Conservation (phyloP, 768 basidiomycete species). For the Russula dissimulans region DNA sequence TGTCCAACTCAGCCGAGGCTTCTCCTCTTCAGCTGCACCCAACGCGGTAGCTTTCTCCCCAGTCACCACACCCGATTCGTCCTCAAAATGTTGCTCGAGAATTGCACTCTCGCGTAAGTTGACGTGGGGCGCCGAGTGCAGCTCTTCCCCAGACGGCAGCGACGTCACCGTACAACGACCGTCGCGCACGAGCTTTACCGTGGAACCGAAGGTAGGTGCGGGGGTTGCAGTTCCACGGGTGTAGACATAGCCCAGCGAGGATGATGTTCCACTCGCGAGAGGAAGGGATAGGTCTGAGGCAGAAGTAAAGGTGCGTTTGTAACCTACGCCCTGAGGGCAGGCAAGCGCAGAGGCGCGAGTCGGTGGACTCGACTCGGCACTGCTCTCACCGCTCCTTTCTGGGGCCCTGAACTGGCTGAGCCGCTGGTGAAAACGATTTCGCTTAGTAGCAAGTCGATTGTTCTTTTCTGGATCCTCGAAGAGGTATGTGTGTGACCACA, state of each 20-base stretch:
- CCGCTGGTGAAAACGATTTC: neutral
- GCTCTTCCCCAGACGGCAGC: slow-evolving; percentile 11
- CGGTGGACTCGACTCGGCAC: neutral
- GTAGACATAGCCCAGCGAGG: slow-evolving; percentile 13
- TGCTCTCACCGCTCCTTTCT: neutral
- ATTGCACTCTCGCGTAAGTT: neutral
- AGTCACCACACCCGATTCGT: neutral
- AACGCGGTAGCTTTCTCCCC: neutral
- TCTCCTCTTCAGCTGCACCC: slow-evolving; percentile 1
- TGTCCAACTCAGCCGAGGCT: slow-evolving; percentile 15
- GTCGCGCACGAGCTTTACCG: slow-evolving; percentile 18
- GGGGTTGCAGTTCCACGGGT: slow-evolving; percentile 6
- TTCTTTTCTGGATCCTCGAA: slow-evolving; percentile 37
- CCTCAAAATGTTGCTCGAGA: slow-evolving; percentile 1
- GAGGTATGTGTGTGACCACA: slow-evolving; percentile 67
- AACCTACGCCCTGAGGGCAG: neutral
- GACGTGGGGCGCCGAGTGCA: neutral
- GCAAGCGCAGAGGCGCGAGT: neutral
- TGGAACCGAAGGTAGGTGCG: slow-evolving; percentile 15
- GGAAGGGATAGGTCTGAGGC: slow-evolving; percentile 15
- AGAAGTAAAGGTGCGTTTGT: slow-evolving; percentile 3
- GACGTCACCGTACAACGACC: slow-evolving; percentile 14
- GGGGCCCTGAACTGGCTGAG: slow-evolving; percentile 1
- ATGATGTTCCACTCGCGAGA: neutral
- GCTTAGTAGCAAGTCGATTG: slow-evolving; percentile 12